Evolutionary conservation across 176 grass and related monocot genomes (phyloP).

Genomic region (Ensete glaucum): DNA sequence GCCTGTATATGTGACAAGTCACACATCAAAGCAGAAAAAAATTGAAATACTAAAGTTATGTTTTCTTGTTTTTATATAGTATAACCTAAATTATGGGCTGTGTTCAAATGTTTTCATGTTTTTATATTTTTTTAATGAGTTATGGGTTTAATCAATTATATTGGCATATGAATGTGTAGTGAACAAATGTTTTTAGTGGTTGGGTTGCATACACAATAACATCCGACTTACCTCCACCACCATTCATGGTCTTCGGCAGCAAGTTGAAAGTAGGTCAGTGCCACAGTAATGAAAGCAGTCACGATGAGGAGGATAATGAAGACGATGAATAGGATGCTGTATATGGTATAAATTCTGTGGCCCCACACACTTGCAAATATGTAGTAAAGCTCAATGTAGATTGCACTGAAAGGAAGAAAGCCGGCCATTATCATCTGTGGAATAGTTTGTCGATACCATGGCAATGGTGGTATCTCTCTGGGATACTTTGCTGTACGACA

Average conservation of each 20-base stretch:
- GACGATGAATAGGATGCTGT: background rate
- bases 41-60: too few relatives aligned
- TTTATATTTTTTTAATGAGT: background rate
- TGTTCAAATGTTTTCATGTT: too few relatives aligned
- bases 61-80: too few relatives aligned
- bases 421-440: conserved; percentile 3
- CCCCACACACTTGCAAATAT: background rate
- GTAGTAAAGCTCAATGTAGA: conserved; percentile 4
- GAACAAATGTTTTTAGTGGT: background rate
- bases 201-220: background rate
- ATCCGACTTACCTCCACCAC: background rate
- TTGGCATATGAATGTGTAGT: background rate
- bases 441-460: background rate
- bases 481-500: background rate
- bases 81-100: too few relatives aligned
- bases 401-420: background rate
- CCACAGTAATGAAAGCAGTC: background rate
- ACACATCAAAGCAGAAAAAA: too few relatives aligned
- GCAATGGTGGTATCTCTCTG: background rate
- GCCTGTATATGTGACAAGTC: too few relatives aligned
- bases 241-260: background rate
- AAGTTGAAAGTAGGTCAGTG: conserved; percentile 4
- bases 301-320: conserved; percentile 1
- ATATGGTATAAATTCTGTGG: background rate
- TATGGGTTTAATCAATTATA: background rate